phyloP scores from a whole-genome alignment of 2,329 filamentous ascomycete genomes.

The Curvularia verruculosa region DNA sequence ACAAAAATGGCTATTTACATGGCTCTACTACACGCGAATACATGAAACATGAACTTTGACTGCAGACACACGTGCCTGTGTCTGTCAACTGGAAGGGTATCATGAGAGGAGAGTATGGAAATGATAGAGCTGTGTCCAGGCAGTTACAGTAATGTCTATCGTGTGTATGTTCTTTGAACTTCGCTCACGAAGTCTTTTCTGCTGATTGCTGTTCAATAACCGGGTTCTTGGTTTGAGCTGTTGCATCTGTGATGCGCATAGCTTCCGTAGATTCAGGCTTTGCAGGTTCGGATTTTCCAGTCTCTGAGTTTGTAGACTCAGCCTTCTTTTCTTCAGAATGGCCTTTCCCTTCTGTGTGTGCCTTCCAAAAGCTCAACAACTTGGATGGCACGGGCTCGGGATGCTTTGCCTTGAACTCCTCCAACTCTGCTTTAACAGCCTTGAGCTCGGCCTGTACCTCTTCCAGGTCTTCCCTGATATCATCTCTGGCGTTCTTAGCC shows the following conservation, averaged over 20 bases:
- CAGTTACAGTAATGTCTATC: background rate
- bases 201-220: background rate
- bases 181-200: background rate
- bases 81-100: constrained; percentile 31
- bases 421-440: constrained; percentile 49
- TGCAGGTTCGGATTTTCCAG: constrained; percentile 15
- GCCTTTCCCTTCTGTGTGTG: constrained; percentile 23
- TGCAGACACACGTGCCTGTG: constrained; percentile 4
- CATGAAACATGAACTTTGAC: background rate
- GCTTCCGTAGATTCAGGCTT: constrained; percentile 10
- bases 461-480: constrained; percentile 64
- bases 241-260: background rate
- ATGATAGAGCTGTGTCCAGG: background rate
- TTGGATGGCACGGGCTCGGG: constrained; percentile 33
- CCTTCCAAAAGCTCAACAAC: constrained; percentile 40
- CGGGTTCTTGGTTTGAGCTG: background rate
- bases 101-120: constrained; percentile 40
- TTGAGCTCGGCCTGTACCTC: constrained; percentile 60
- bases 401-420: constrained; percentile 48
- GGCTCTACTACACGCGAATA: background rate
- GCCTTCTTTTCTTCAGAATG: constrained; percentile 29
- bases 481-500: constrained; percentile 64
- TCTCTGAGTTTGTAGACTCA: constrained; percentile 11
- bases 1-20: background rate
- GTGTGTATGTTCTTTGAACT: background rate